phyloP scores from a whole-genome alignment of 148 eudicot genomes.

The Persicaria tinctoria region DNA sequence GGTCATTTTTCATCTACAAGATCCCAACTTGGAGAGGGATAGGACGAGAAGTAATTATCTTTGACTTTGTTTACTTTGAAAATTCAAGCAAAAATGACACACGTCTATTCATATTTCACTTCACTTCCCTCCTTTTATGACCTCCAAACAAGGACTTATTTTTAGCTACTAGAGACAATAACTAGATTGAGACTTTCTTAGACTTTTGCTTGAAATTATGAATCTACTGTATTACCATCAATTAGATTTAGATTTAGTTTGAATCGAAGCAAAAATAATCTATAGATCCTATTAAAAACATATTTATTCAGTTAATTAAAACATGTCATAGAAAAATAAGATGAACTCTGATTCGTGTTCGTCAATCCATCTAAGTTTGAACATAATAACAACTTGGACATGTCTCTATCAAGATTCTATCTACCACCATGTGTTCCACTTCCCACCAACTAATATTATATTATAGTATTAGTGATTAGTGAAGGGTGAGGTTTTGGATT shows the following conservation, averaged over 20 bases:
- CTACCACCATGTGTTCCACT: background rate
- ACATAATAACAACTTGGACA: background rate
- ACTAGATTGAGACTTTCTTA: background rate
- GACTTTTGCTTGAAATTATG: background rate
- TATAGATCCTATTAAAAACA: too few relatives aligned
- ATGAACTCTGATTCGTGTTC: too few relatives aligned
- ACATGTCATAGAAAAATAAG: too few relatives aligned
- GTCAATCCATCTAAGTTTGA: background rate
- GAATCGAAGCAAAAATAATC: too few relatives aligned
- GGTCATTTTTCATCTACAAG: background rate
- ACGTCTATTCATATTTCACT: background rate
- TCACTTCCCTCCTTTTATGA: background rate
- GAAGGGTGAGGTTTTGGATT: background rate
- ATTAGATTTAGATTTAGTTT: too few relatives aligned
- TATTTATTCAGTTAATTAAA: too few relatives aligned
- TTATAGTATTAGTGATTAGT: background rate
- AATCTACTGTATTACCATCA: too few relatives aligned
- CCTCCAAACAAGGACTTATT: slow-evolving; percentile 8
- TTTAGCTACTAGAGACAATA: background rate
- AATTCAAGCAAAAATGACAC: background rate
- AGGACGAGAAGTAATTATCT: background rate
- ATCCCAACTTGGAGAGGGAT: background rate
- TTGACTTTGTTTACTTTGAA: slow-evolving; percentile 3
- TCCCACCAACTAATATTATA: background rate
- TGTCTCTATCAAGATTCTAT: slow-evolving; percentile 2